Base-by-base conservation (phyloP, 257 asterid species). In the Eucommia ulmoides region DNA sequence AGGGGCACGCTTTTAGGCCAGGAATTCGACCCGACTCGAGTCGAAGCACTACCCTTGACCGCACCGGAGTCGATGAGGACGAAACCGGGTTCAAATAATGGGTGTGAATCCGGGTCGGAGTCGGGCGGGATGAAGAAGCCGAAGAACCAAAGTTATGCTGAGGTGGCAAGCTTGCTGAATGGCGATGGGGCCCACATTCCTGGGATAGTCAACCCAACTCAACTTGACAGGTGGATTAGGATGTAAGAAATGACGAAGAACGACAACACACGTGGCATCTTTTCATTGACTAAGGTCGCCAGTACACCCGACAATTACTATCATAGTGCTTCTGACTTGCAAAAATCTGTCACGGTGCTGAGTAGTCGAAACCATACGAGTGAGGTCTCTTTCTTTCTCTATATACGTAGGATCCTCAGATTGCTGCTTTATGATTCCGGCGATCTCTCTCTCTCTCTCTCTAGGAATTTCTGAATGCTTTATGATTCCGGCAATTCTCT, bases 201-300 rank as follows among this genome's bases (percentile, higher is more conserved):
- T 1, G 92, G 84, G 3, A 67, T 83, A 20, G 81, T 83, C 33
- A 80, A 83, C 67, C 94, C 94, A 50, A 71, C 82, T 8, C 77
- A 80, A 46, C 65, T 83, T 58, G 73, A 73, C 15, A 63, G 77
- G 56, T 83, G 94, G 92, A 73, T 83, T 68, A 75, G 68, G 69
- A 73, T 76, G 80, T 83, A 61, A 69, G n/a, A 35, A 10, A 17
- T 17, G 1, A 33, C 1, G 12, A 8, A 1, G 42, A 1, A 17
- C 16, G n/a, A n/a, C n/a, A n/a, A n/a, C n/a, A n/a, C 16, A 35
- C 44, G 44, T 35, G 44, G 44, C 11, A 4, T 15, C 9, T 2
- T 35, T 35, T 35, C 9, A 35, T 35, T 35, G 44, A 9, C n/a
- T 6, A 18, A 2, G 11, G 10, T 2, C n/a, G 11, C n/a, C n/a